These are phyloP conservation scores for Parietaria judaica DNA, from an alignment of 306 rosid genomes.

Conservation along the genomic window DNA sequence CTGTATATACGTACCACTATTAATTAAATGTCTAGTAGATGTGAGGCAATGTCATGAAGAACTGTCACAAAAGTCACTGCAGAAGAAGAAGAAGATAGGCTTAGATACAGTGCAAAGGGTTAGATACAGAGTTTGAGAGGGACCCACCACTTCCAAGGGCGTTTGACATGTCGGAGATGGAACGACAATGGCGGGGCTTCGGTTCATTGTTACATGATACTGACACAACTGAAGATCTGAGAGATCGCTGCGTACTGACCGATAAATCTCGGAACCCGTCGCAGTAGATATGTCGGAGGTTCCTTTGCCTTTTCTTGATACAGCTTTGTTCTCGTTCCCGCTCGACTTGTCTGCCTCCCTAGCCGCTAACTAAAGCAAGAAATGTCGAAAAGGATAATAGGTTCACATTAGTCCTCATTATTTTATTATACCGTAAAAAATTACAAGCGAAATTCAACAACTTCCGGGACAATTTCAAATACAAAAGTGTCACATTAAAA, in stretches of 20 bases:
- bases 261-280: conserved; percentile 46
- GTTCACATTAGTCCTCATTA: not conserved
- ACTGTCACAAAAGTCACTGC: conserved; percentile 19
- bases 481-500: not conserved
- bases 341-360: conserved; percentile 35
- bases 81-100: conserved; percentile 11
- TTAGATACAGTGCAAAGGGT: not conserved
- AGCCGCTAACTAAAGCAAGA: conserved; percentile 40
- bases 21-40: conserved; percentile 25
- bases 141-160: conserved; percentile 36
- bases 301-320: conserved; percentile 39
- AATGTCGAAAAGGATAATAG: conserved; percentile 10
- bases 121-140: conserved; percentile 4
- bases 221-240: conserved; percentile 53
- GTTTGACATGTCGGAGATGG: conserved; percentile 39
- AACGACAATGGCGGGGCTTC: conserved; percentile 60
- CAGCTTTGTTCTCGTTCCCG: conserved; percentile 30
- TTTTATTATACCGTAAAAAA: not conserved
- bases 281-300: conserved; percentile 43
- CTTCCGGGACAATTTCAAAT: too few relatives aligned
- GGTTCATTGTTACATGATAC: conserved; percentile 43
- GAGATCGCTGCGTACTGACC: conserved; percentile 42
- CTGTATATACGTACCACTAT: conserved; percentile 30
- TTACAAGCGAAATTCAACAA: not conserved
- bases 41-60: conserved; percentile 15